Evolutionary conservation across 306 rosid genomes (phyloP).

Genomic region (Lithocarpus polystachyus): DNA sequence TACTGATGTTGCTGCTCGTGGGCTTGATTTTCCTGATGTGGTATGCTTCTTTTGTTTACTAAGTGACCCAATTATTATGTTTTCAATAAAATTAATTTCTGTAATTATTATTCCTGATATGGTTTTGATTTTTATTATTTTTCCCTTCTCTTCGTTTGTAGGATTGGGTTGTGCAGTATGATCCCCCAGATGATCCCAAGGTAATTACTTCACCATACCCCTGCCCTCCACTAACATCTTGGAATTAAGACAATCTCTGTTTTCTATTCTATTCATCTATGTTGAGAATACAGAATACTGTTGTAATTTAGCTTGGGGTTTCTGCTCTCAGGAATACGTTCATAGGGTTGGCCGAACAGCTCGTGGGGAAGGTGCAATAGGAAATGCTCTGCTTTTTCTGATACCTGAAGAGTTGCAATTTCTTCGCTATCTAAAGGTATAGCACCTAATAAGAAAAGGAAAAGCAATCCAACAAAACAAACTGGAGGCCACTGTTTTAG

Average conservation of each 20-base stretch:
- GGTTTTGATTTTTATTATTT: neutral
- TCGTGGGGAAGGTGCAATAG: slow-evolving; percentile 74
- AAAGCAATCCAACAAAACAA: neutral
- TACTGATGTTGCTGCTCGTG: neutral
- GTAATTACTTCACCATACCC: slow-evolving; percentile 27
- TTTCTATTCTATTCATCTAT: neutral
- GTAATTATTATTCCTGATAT: neutral
- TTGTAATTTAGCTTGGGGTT: slow-evolving; percentile 10
- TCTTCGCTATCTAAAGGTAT: slow-evolving; percentile 1
- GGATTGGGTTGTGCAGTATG: slow-evolving; percentile 99
- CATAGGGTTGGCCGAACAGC: slow-evolving; percentile 99
- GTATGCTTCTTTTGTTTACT: neutral
- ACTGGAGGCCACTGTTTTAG: neutral
- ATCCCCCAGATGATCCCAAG: slow-evolving; percentile 99
- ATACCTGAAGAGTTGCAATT: slow-evolving; percentile 7
- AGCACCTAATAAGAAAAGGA: neutral
- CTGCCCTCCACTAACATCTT: neutral
- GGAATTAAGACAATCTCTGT: neutral
- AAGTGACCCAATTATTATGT: neutral
- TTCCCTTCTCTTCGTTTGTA: slow-evolving; percentile 31
- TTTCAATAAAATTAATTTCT: too few relatives aligned
- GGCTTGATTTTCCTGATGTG: slow-evolving; percentile 8
- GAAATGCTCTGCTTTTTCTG: neutral
- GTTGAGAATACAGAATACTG: neutral
- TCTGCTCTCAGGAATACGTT: slow-evolving; percentile 73